Conservation (phyloP, 176 grass and related monocot species). For the Alloteropsis semialata region DNA sequence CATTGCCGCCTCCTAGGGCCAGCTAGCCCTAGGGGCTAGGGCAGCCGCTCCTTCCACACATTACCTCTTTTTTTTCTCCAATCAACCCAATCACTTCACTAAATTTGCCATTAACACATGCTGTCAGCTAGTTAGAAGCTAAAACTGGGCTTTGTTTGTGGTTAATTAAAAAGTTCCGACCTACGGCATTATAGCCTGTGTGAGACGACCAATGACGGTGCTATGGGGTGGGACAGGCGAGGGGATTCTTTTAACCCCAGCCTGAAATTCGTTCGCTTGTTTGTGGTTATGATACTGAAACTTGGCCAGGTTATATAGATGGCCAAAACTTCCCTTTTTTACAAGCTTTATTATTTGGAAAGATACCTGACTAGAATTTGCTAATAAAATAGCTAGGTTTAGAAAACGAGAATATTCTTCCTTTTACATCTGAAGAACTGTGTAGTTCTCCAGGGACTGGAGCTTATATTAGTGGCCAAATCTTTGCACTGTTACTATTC, state of each 20-base stretch:
- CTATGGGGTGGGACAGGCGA: too few relatives aligned
- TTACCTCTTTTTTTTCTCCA: not conserved
- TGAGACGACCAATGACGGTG: too few relatives aligned
- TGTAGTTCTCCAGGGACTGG: not conserved
- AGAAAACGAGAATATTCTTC: not conserved
- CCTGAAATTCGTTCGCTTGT: too few relatives aligned
- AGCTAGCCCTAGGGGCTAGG: too few relatives aligned
- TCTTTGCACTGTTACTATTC: constrained; percentile 9
- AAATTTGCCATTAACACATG: not conserved
- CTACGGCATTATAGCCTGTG: too few relatives aligned
- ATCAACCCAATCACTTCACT: not conserved
- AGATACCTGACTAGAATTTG: not conserved
- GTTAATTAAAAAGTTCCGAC: too few relatives aligned
- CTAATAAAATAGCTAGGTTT: not conserved
- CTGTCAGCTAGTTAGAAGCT: not conserved
- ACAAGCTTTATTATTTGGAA: not conserved
- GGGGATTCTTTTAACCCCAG: too few relatives aligned
- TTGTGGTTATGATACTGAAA: not conserved
- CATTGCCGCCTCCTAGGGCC: too few relatives aligned
- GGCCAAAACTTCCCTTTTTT: not conserved
- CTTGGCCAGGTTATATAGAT: not conserved
- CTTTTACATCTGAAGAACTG: not conserved
- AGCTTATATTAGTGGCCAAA: not conserved
- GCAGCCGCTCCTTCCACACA: too few relatives aligned
- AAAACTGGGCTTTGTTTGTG: not conserved